Conservation (phyloP, 75 land plant species). For the Ceratopteris richardii region DNA sequence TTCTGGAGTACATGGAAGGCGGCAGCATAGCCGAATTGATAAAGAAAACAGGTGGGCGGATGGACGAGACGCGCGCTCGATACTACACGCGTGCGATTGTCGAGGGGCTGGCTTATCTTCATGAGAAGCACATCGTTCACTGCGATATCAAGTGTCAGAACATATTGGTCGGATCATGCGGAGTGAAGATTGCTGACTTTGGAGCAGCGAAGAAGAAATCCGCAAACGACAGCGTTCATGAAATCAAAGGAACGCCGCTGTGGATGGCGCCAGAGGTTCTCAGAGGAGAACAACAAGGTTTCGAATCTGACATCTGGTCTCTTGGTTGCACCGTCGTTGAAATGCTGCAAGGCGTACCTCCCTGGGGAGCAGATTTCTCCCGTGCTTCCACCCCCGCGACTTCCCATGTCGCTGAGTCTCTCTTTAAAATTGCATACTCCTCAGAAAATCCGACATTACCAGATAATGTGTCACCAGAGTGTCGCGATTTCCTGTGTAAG, state of each 20-base stretch:
- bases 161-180: constrained; percentile 37
- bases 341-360: constrained; percentile 40
- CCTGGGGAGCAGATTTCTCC: constrained; percentile 16
- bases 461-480: constrained; percentile 8
- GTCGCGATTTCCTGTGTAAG: constrained; percentile 33
- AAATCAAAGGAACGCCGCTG: constrained; percentile 30
- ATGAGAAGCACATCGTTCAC: constrained; percentile 25
- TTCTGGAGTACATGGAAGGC: constrained; percentile 6
- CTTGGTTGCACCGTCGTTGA: constrained; percentile 31
- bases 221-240: not conserved
- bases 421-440: constrained; percentile 34
- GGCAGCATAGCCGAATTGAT: constrained; percentile 2
- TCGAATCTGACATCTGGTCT: constrained; percentile 33
- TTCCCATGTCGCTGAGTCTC: constrained; percentile 7
- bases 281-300: constrained; percentile 24
- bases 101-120: constrained; percentile 39
- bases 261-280: constrained; percentile 54
- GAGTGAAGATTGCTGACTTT: constrained; percentile 27
- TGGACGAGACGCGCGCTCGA: constrained; percentile 26
- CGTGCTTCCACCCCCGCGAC: constrained; percentile 1
- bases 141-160: constrained; percentile 37
- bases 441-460: constrained; percentile 31
- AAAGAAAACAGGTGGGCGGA: constrained; percentile 11
- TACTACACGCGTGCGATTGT: constrained; percentile 26
- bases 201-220: constrained; percentile 17